phyloP scores from a whole-genome alignment of 2,329 filamentous ascomycete genomes.

The Xylariaceae sp. region DNA sequence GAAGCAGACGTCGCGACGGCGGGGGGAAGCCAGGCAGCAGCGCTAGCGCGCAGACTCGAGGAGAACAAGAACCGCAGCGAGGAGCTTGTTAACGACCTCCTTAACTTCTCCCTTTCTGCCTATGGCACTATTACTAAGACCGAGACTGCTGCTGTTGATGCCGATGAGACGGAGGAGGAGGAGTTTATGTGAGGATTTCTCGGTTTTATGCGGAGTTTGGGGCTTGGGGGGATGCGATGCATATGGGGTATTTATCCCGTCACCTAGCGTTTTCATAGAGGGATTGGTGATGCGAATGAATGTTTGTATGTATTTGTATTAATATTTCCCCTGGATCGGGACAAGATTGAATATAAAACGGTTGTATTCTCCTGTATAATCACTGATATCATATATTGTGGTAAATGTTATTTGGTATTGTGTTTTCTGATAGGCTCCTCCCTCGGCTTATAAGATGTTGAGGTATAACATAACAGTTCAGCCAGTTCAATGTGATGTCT shows the following conservation, averaged over 20 bases:
- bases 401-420: too few species aligned
- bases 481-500: neutral
- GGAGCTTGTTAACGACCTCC: slow-evolving; percentile 34
- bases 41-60: slow-evolving; percentile 22
- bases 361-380: neutral
- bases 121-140: too few species aligned
- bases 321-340: too few species aligned
- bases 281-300: too few species aligned
- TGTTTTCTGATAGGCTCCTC: neutral
- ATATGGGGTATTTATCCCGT: too few species aligned
- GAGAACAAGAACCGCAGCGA: slow-evolving; percentile 31
- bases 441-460: neutral
- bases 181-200: slow-evolving; percentile 28
- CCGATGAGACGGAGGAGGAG: slow-evolving; percentile 33
- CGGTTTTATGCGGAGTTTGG: neutral
- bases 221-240: too few species aligned
- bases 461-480: neutral
- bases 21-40: slow-evolving; percentile 14
- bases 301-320: too few species aligned
- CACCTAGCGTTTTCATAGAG: too few species aligned
- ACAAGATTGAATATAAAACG: too few species aligned
- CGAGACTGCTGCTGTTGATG: slow-evolving; percentile 21
- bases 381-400: neutral
- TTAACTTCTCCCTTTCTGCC: slow-evolving; percentile 29
- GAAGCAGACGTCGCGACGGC: slow-evolving; percentile 15